A percentile compares a stretch with the other conserved stretches of the same genome.
Evolutionary conservation across 148 eudicot genomes (phyloP).

Genomic region (Chenopodium quinoa): DNA sequence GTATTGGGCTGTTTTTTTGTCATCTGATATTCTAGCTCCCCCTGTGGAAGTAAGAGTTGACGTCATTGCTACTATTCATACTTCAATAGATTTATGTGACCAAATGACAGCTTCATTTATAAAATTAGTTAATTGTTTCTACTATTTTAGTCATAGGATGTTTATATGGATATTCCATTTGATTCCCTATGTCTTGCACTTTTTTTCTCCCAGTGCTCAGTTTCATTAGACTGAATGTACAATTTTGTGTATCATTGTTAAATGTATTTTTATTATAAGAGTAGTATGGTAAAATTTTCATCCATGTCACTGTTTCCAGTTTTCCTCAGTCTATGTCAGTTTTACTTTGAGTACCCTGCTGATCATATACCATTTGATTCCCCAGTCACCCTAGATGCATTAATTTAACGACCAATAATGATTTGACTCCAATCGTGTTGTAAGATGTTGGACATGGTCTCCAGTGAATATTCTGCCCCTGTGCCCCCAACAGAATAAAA

Average conservation of each 20-base stretch:
- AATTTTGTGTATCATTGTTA: too few relatives aligned
- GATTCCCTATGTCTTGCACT: too few relatives aligned
- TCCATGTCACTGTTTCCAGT: neutral
- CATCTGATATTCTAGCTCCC: neutral
- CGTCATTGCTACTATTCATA: neutral
- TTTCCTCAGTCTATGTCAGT: neutral
- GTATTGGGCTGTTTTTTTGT: neutral
- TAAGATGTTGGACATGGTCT: neutral
- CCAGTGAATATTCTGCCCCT: neutral
- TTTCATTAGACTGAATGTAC: too few relatives aligned
- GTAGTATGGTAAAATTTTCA: neutral
- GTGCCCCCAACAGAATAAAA: neutral
- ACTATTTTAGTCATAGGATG: too few relatives aligned
- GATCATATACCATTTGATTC: neutral
- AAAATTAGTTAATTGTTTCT: too few relatives aligned
- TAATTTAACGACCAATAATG: neutral
- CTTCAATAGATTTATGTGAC: neutral
- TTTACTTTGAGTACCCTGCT: neutral
- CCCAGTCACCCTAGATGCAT: neutral
- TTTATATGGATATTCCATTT: too few relatives aligned
- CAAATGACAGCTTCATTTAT: neutral
- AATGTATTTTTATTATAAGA: neutral
- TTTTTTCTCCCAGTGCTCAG: too few relatives aligned
- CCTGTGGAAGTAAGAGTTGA: neutral
- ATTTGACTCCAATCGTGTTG: neutral